Percentiles rank a stretch among this genome's conserved stretches.
Conservation (phyloP, 2,329 filamentous ascomycete genomes). For the Botrytis porri region DNA sequence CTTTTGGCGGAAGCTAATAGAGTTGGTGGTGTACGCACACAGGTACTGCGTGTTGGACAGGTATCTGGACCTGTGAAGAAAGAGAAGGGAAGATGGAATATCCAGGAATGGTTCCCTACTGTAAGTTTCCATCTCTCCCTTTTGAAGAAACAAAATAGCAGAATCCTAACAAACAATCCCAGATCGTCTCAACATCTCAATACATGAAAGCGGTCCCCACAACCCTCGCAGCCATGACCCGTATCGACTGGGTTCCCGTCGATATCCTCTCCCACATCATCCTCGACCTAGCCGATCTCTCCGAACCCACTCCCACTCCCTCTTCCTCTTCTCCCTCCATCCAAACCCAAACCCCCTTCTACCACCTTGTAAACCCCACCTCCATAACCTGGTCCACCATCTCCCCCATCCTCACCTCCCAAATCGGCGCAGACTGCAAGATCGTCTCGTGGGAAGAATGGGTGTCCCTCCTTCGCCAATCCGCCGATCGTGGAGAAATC, state of each 20-base stretch:
- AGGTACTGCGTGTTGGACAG: constrained; percentile 48
- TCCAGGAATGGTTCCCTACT: constrained; percentile 54
- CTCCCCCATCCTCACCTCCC: constrained; percentile 28
- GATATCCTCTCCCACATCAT: constrained; percentile 38
- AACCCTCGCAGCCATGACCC: constrained; percentile 38
- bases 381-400: constrained; percentile 31
- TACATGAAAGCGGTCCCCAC: constrained; percentile 41
- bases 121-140: not conserved
- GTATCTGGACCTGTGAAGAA: constrained; percentile 43
- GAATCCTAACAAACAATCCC: not conserved
- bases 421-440: constrained; percentile 7
- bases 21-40: constrained; percentile 41
- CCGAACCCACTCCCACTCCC: not conserved
- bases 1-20: constrained; percentile 44
- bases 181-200: constrained; percentile 40
- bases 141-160: not conserved
- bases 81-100: constrained; percentile 51
- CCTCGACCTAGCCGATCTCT: constrained; percentile 33
- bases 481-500: constrained; percentile 42
- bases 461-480: constrained; percentile 44
- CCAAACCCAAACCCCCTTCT: constrained; percentile 34
- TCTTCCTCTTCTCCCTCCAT: constrained; percentile 26
- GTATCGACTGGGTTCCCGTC: constrained; percentile 46
- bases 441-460: constrained; percentile 46
- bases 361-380: constrained; percentile 35